These are phyloP conservation scores for Monosporozyma servazzii DNA, from an alignment of 805 yeast genomes.

Conservation along the genomic window DNA sequence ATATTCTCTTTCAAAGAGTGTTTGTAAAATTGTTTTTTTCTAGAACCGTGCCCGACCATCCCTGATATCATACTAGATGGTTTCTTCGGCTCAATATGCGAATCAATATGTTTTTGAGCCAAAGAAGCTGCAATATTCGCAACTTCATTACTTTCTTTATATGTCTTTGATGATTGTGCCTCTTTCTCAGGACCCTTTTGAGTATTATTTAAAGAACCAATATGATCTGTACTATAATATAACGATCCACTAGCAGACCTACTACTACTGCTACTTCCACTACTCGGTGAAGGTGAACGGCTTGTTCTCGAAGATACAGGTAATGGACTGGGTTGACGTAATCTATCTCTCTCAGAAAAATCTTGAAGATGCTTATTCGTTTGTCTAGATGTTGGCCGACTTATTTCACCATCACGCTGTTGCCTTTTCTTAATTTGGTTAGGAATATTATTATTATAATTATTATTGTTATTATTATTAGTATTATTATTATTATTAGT, in stretches of 20 bases:
- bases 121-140: slow-evolving; percentile 17
- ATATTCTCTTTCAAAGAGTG: not conserved
- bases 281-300: slow-evolving; percentile 1
- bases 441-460: not conserved
- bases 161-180: not conserved
- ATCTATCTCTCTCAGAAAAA: not conserved
- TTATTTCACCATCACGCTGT: not conserved
- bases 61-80: not conserved
- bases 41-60: not conserved
- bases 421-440: not conserved
- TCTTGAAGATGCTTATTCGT: not conserved
- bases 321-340: not conserved
- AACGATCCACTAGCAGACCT: not conserved
- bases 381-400: not conserved
- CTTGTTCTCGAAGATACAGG: not conserved
- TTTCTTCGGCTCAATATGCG: not conserved
- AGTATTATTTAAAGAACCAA: not conserved
- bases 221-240: not conserved
- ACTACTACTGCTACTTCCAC: not conserved
- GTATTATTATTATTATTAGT: not conserved
- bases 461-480: not conserved
- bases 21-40: not conserved
- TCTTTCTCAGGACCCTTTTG: not conserved
- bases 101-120: slow-evolving; percentile 13
- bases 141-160: not conserved